Percentiles rank a stretch among this genome's conserved stretches.
Evolutionary conservation across 768 basidiomycete species (phyloP).

Genomic region (Tricholoma hemisulphureum): DNA sequence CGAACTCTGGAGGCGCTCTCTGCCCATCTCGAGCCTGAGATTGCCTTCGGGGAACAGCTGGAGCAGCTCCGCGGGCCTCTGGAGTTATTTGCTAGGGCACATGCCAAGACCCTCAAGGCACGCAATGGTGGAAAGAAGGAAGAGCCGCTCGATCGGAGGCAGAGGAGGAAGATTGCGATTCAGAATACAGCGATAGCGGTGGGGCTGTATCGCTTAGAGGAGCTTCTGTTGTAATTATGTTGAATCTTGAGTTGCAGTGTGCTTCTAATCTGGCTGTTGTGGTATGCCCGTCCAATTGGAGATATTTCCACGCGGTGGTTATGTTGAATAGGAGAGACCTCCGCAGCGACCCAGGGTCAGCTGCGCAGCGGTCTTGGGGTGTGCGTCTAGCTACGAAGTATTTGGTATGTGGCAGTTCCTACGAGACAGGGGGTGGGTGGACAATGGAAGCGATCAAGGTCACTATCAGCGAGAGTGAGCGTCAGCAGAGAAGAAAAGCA

Average conservation of each 20-base stretch:
- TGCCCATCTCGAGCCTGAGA: slow-evolving; percentile 53
- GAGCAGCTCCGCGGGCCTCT: slow-evolving; percentile 60
- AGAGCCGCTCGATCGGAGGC: slow-evolving; percentile 46
- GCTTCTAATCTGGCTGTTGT: not conserved
- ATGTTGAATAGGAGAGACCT: too few relatives aligned
- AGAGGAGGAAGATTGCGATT: slow-evolving; percentile 50
- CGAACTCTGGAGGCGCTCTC: slow-evolving; percentile 48
- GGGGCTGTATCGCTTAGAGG: slow-evolving; percentile 72
- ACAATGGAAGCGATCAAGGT: too few relatives aligned
- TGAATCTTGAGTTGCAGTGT: not conserved
- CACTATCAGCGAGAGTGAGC: too few relatives aligned
- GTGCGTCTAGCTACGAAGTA: too few relatives aligned
- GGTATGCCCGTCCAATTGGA: too few relatives aligned
- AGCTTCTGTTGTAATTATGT: slow-evolving; percentile 51
- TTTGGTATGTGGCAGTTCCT: not conserved
- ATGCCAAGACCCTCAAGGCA: slow-evolving; percentile 49
- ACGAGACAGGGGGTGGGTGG: too few relatives aligned
- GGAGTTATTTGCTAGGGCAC: slow-evolving; percentile 59
- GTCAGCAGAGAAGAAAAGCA: too few relatives aligned
- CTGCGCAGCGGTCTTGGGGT: too few relatives aligned
- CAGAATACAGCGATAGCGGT: slow-evolving; percentile 53
- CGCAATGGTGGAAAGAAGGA: slow-evolving; percentile 32
- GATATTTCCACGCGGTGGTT: too few relatives aligned
- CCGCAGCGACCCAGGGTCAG: too few relatives aligned
- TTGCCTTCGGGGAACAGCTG: slow-evolving; percentile 46